Conservation (phyloP, 306 rosid genomes). For the Cucumis cinereus region DNA sequence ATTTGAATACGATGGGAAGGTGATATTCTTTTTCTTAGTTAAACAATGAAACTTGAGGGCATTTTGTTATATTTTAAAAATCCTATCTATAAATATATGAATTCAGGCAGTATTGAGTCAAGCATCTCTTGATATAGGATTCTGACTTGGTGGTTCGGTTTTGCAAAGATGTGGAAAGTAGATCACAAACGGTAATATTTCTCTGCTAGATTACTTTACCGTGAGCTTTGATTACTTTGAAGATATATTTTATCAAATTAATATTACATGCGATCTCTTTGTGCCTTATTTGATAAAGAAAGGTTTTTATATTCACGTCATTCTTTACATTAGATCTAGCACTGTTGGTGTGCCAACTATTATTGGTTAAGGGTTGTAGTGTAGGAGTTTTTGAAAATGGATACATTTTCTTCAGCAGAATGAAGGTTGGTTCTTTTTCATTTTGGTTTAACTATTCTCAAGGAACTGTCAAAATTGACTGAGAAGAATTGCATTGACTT, state of each 20-base stretch:
- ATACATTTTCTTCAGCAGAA: not conserved
- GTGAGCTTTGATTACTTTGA: not conserved
- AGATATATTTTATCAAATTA: not conserved
- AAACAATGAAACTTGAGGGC: not conserved
- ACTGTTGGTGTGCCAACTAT: not conserved
- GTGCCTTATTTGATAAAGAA: not conserved
- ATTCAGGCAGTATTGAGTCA: conserved; percentile 11
- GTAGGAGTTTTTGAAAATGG: not conserved
- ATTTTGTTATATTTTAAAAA: not conserved
- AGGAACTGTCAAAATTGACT: not conserved
- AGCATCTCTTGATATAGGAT: conserved; percentile 32
- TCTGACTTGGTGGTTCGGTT: conserved; percentile 73
- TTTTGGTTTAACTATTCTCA: not conserved
- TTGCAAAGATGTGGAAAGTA: conserved; percentile 85
- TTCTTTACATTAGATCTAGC: not conserved
- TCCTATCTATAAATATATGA: conserved; percentile 6
- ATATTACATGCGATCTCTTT: not conserved
- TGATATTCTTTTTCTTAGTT: conserved; percentile 20
- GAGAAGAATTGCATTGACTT: not conserved
- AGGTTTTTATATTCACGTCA: not conserved
- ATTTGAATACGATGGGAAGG: conserved; percentile 63
- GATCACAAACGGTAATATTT: conserved; percentile 70
- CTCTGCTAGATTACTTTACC: conserved; percentile 18
- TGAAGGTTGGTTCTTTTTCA: not conserved
- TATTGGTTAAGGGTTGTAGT: not conserved